Conservation (phyloP, 2,329 filamentous ascomycete genomes). For the Cladosporium sp. region DNA sequence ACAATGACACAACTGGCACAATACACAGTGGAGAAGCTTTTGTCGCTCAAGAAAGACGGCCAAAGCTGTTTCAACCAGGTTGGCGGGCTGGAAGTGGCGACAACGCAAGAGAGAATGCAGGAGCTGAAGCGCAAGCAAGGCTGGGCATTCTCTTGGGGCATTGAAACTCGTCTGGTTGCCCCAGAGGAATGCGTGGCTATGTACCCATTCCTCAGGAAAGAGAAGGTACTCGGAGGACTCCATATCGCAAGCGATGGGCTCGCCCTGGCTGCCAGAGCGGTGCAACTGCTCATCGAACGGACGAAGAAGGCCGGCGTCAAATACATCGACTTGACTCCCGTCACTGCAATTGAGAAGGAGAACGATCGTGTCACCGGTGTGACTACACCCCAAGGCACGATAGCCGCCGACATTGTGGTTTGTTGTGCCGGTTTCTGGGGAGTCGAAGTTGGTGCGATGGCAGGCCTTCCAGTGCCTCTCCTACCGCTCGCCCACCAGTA, state of each 20-base stretch:
- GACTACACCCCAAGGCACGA: conserved; percentile 47
- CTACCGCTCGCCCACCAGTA: conserved; percentile 65
- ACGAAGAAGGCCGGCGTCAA: conserved; percentile 59
- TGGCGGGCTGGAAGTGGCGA: conserved; percentile 63
- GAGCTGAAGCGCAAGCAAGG: conserved; percentile 65
- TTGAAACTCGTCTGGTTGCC: conserved; percentile 55
- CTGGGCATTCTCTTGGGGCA: conserved; percentile 61
- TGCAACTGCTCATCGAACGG: conserved; percentile 60
- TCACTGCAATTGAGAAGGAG: conserved; percentile 57
- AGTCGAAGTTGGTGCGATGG: conserved; percentile 64
- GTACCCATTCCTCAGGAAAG: conserved; percentile 57
- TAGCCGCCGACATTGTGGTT: conserved; percentile 61
- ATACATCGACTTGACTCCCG: conserved; percentile 58
- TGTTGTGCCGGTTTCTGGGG: conserved; percentile 68
- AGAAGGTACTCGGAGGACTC: conserved; percentile 58
- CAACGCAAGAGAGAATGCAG: conserved; percentile 57
- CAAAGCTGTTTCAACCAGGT: conserved; percentile 62
- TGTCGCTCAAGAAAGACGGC: conserved; percentile 52
- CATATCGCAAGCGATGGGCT: conserved; percentile 63
- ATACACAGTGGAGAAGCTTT: conserved; percentile 63
- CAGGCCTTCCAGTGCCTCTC: conserved; percentile 58
- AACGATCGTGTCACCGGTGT: conserved; percentile 58
- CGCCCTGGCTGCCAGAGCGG: conserved; percentile 61
- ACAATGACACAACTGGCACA: conserved; percentile 60
- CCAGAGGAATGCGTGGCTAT: conserved; percentile 54